Base-by-base conservation (phyloP, 345 rosid species). In the Pistacia integerrima region DNA sequence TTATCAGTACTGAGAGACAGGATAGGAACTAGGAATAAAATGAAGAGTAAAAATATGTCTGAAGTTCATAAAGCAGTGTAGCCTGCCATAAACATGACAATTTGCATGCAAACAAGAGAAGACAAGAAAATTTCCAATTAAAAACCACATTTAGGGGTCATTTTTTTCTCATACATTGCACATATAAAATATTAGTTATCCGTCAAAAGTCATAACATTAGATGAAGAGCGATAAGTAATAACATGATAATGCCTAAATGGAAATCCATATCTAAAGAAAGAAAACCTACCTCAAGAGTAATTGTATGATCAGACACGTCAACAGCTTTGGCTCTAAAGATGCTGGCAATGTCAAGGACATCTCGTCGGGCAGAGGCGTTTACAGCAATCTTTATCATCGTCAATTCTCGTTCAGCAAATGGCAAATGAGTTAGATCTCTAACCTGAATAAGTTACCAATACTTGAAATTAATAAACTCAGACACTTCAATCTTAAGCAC, bases 221-320 rank as follows among this genome's bases (percentile, higher is more conserved):
- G 8, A 68, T 25, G 11, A 17, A 64, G 36, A 14, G 5, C 8
- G 38, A 67, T 28, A 68, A 52, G 38, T 30, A 70, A 56, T n/a
- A 51, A 48, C 2, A 63, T 0, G 3, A 11, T 54, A 12, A 55
- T 20, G 28, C 36, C 56, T 16, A 44, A 72, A 46, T 18, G 38
- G 46, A 44, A 44, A 44, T 60, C 25, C 16, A 62, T 72, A 13
- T 35, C 54, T 5, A 46, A 35, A 6, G 36, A 38, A 46, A 67
- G 13, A 41, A 3, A 55, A 28, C n/a, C 20, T 60, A 87, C 94
- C 94, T 90, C 94, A 38, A 90, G 91, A 46, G 91, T 90, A 61
- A 90, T 79, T 17, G 92, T 90, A 56, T 90, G 94, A 76, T 89
- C 94, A 60, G 92, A 90, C 8, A 88, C 92, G 79, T 90, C 94